These are phyloP conservation scores for Tricholoma hemisulphureum DNA, from an alignment of 768 basidiomycete genomes.

Conservation along the genomic window DNA sequence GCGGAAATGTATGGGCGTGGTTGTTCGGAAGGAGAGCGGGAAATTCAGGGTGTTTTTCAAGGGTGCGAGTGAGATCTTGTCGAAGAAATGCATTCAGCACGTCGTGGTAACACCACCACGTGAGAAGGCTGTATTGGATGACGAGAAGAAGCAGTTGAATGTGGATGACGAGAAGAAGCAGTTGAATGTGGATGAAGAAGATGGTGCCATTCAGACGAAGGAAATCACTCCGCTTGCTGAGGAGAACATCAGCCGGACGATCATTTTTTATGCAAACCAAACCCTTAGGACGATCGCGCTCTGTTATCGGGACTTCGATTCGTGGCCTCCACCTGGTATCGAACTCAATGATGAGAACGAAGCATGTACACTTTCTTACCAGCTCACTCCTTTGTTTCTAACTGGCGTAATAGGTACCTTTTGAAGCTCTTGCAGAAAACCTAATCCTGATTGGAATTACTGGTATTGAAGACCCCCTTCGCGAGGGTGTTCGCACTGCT, in stretches of 20 bases:
- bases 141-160: constrained; percentile 12
- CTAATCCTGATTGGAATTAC: constrained; percentile 86
- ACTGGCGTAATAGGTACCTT: constrained; percentile 51
- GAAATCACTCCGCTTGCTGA: constrained; percentile 64
- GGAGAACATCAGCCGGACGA: constrained; percentile 88
- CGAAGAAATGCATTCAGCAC: constrained; percentile 69
- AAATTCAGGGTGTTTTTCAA: constrained; percentile 77
- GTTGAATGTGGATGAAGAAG: constrained; percentile 11
- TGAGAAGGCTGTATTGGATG: constrained; percentile 14
- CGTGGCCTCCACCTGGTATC: constrained; percentile 74
- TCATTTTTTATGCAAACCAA: constrained; percentile 98
- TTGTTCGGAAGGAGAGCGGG: constrained; percentile 59
- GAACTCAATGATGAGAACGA: constrained; percentile 47
- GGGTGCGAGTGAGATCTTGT: constrained; percentile 92
- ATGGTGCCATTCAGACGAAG: constrained; percentile 49
- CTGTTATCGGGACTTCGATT: constrained; percentile 84
- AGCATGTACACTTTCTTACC: constrained; percentile 31
- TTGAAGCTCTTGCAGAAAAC: constrained; percentile 63
- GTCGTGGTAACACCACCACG: constrained; percentile 56
- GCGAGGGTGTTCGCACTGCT: constrained; percentile 84
- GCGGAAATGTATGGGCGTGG: constrained; percentile 93
- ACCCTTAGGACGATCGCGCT: constrained; percentile 91
- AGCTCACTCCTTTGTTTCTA: constrained; percentile 9
- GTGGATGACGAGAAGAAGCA: constrained; percentile 18
- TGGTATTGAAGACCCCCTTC: constrained; percentile 96